These are phyloP conservation scores for Botryosphaeria dothidea DNA, from an alignment of 2,329 filamentous ascomycete genomes.

Conservation along the genomic window DNA sequence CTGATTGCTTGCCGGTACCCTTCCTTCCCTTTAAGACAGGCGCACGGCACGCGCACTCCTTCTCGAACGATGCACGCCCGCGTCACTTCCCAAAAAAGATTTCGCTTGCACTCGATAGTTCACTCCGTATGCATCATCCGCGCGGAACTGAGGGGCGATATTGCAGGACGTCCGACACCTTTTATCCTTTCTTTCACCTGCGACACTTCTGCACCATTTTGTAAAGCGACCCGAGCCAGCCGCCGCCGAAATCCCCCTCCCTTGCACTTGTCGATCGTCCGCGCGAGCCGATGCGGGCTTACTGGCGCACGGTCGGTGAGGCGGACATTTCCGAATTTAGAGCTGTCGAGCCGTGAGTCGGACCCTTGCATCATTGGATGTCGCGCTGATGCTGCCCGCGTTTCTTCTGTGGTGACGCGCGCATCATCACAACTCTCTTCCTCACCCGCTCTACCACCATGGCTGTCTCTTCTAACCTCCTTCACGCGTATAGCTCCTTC, in stretches of 20 bases:
- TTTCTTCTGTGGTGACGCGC: background rate
- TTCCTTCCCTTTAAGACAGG: no score
- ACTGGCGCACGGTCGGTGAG: background rate
- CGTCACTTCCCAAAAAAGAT: no score
- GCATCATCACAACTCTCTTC: background rate
- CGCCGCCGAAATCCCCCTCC: background rate
- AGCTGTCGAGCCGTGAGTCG: conserved; percentile 1
- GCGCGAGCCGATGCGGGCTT: background rate
- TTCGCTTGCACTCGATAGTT: no score
- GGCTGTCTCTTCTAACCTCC: background rate
- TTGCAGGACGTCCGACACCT: background rate
- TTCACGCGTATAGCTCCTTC: background rate
- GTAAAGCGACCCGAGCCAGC: background rate
- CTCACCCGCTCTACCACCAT: conserved; percentile 1
- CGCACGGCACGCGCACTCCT: no score
- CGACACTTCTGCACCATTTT: background rate
- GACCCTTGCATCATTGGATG: conserved; percentile 6
- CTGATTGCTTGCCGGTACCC: no score
- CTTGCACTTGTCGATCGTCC: background rate
- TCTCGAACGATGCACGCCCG: no score
- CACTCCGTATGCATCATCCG: no score
- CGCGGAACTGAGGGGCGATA: no score
- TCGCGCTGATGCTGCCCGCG: background rate
- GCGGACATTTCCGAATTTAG: background rate
- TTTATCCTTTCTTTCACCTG: background rate